Conservation (phyloP, 495 filamentous ascomycete species). For the Hypomontagnella submonticulosa region DNA sequence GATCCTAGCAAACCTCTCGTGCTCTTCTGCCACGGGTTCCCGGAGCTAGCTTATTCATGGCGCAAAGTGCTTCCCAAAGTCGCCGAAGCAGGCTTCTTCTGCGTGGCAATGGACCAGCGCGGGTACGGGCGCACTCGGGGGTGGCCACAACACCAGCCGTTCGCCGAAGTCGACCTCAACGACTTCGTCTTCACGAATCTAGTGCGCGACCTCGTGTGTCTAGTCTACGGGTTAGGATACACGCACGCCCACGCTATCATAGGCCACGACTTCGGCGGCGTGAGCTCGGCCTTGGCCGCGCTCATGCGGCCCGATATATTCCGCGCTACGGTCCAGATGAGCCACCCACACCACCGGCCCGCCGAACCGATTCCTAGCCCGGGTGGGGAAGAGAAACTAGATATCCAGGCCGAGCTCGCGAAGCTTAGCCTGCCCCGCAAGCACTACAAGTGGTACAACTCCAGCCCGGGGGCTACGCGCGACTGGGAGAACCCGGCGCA, state of each 20-base stretch:
- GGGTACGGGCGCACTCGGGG: constrained; percentile 74
- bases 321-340: constrained; percentile 62
- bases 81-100: constrained; percentile 67
- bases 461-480: constrained; percentile 61
- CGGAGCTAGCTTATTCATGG: constrained; percentile 77
- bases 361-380: constrained; percentile 36
- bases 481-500: constrained; percentile 68
- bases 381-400: constrained; percentile 34
- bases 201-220: constrained; percentile 69
- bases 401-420: constrained; percentile 67
- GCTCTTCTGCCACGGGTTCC: constrained; percentile 72
- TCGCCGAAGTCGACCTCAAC: constrained; percentile 63
- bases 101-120: constrained; percentile 74
- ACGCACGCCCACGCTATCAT: constrained; percentile 67
- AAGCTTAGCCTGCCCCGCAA: constrained; percentile 64
- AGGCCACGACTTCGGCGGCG: constrained; percentile 75
- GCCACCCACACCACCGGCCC: constrained; percentile 50
- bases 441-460: constrained; percentile 79
- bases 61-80: constrained; percentile 68
- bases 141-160: constrained; percentile 63
- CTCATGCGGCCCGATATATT: constrained; percentile 74
- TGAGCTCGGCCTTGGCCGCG: constrained; percentile 68
- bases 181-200: constrained; percentile 68
- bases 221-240: constrained; percentile 71
- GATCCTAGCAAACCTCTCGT: constrained; percentile 64